Evolutionary conservation across 2,329 filamentous ascomycete genomes (phyloP).

Genomic region (Nigrospora oryzae): DNA sequence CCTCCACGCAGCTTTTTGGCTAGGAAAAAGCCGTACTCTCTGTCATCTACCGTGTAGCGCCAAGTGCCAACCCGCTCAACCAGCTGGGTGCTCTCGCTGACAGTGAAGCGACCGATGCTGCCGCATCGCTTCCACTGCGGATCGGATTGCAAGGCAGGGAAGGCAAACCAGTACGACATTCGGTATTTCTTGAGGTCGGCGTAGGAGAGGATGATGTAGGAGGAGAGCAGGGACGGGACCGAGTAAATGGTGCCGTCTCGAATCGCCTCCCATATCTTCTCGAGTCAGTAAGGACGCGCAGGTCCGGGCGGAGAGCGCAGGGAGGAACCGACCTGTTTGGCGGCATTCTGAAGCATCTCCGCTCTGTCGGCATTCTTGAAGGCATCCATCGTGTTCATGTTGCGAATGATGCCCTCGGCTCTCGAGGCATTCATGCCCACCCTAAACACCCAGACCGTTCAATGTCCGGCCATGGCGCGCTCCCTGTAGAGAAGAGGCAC

Average conservation of each 20-base stretch:
- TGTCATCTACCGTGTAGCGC: conserved; percentile 70
- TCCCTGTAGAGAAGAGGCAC: too few species aligned
- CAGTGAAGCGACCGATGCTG: conserved; percentile 45
- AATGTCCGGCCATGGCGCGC: too few species aligned
- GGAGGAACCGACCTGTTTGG: conserved; percentile 54
- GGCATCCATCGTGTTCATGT: conserved; percentile 92
- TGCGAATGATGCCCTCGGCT: conserved; percentile 89
- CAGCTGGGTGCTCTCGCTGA: conserved; percentile 66
- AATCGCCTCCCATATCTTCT: conserved; percentile 95
- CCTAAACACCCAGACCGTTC: conserved; percentile 27
- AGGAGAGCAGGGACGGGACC: conserved; percentile 81
- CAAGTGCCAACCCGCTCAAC: conserved; percentile 82
- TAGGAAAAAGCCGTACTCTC: conserved; percentile 94
- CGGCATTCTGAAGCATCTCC: conserved; percentile 69
- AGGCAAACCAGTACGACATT: conserved; percentile 98
- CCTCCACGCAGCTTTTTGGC: conserved; percentile 60
- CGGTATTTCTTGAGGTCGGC: conserved; percentile 96
- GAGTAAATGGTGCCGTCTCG: conserved; percentile 95
- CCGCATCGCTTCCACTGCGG: conserved; percentile 66
- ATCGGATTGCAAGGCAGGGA: conserved; percentile 85
- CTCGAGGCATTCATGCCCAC: conserved; percentile 65
- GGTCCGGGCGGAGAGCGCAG: not conserved
- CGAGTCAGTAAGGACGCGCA: not conserved
- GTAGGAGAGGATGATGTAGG: conserved; percentile 83
- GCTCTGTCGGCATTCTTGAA: conserved; percentile 78